phyloP scores from a whole-genome alignment of 768 basidiomycete genomes.

The Suillus subalutaceus region DNA sequence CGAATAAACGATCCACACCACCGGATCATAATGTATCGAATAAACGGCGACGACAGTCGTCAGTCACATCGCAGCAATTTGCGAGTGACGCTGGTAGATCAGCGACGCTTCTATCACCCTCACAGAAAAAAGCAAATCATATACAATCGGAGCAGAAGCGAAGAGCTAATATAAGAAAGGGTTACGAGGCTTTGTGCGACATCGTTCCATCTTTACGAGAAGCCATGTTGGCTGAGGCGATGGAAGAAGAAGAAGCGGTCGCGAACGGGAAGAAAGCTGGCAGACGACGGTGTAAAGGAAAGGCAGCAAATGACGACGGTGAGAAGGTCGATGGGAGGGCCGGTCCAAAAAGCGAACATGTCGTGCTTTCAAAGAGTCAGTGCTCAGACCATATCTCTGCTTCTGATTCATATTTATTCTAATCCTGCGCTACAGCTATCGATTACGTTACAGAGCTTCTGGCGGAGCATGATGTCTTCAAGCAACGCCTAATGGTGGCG shows the following conservation, averaged over 20 bases:
- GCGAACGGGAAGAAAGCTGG: constrained; percentile 38
- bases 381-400: constrained; percentile 16
- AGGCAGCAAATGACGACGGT: constrained; percentile 48
- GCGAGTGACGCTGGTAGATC: constrained; percentile 19
- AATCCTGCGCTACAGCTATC: constrained; percentile 58
- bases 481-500: constrained; percentile 62
- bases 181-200: constrained; percentile 87
- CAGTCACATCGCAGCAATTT: constrained; percentile 15
- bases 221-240: constrained; percentile 57
- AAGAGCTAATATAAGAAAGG: constrained; percentile 85
- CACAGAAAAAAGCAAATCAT: constrained; percentile 92
- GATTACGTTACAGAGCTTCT: constrained; percentile 78
- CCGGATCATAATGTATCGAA: constrained; percentile 27
- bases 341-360: constrained; percentile 88
- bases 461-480: constrained; percentile 56
- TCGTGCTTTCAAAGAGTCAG: constrained; percentile 87
- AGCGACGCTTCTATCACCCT: constrained; percentile 62
- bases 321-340: constrained; percentile 82
- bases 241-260: constrained; percentile 59
- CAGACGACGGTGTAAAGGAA: constrained; percentile 40
- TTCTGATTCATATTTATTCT: constrained; percentile 10
- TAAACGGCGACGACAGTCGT: constrained; percentile 36
- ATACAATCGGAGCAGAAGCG: constrained; percentile 95
- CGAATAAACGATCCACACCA: constrained; percentile 31
- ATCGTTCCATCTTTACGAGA: constrained; percentile 81